Base-by-base conservation (phyloP, 371 early-diverging fungal species). In the Actinomortierella ambigua region DNA sequence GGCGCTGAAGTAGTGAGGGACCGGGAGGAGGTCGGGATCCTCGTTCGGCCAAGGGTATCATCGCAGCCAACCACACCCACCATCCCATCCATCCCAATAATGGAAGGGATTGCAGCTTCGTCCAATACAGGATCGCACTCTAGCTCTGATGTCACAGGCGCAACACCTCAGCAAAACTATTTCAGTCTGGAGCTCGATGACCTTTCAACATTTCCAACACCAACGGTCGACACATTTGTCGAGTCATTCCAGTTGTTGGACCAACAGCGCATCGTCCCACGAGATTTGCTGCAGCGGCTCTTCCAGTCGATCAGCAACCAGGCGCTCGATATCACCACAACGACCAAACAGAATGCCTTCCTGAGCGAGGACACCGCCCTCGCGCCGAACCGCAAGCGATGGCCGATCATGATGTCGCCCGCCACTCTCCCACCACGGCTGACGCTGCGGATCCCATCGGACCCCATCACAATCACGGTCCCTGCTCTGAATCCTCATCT, bases 401-500 rank as follows among this genome's bases (percentile, higher is more conserved):
- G 57, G 60, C 63, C 67, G 0, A 52, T 73, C 3, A 60, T 73
- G 55, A 54, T 73, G 41, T 73, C 67, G 0, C 75, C 75, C 11
- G 62, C 68, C 0, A 29, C 43, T 3, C 78, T 89, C n/a, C 90
- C 90, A 0, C 77, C 84, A 17, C 77, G 87, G 2, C 69, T 90
- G 42, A 87, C 86, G 3, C 79, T 84, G 46, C 81, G 84, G 26
- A 78, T 84, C 1, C 73, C 84, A 6, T 88, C 87, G 0, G 79
- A 81, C 34, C 81, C 81, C 0, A 87, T 90, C 57, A 79, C 81
- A 4, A 81, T 90, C 50, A 79, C 82, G 0, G 85, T 89, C 28
- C 88, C 90, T 0, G 71, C 65, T 1, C 77, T 87, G 6, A 87
- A 89, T 54, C 79, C 85, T 1, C 81, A 83, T 7, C 69, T 90